Evolutionary conservation across 2,329 filamentous ascomycete species (phyloP).

Genomic region (Hirsutella minnesotensis): DNA sequence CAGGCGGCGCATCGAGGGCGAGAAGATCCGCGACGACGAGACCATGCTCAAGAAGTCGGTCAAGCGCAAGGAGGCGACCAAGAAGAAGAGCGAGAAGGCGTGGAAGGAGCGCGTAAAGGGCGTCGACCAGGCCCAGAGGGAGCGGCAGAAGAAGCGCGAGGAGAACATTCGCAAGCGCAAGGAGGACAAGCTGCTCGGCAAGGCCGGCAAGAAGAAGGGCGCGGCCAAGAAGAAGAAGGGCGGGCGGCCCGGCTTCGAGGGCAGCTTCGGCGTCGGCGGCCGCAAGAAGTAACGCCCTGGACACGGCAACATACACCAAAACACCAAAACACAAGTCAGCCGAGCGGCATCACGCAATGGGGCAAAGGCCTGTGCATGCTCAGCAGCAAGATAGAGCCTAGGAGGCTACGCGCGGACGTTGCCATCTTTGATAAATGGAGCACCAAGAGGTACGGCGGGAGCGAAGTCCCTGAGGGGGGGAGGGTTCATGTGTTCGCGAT

Average conservation of each 20-base stretch:
- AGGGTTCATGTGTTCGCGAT: too few species aligned
- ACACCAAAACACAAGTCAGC: too few species aligned
- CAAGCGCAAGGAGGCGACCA: conserved; percentile 81
- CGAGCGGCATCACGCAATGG: too few species aligned
- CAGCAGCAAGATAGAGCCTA: too few species aligned
- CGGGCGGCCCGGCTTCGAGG: conserved; percentile 57
- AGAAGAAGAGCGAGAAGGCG: conserved; percentile 84
- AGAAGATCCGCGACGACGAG: conserved; percentile 80
- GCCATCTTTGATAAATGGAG: too few species aligned
- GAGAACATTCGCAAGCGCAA: conserved; percentile 63
- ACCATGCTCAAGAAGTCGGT: conserved; percentile 83
- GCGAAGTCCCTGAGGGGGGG: too few species aligned
- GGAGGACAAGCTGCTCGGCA: conserved; percentile 56
- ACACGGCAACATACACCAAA: too few species aligned
- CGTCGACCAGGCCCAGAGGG: conserved; percentile 64
- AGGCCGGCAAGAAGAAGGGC: conserved; percentile 47
- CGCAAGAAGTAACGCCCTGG: conserved; percentile 30
- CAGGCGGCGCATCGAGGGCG: conserved; percentile 77
- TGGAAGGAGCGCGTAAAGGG: conserved; percentile 66
- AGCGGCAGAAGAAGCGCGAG: conserved; percentile 72
- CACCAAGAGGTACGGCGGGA: too few species aligned
- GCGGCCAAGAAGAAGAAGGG: conserved; percentile 32
- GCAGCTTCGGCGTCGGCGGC: conserved; percentile 46
- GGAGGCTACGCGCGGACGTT: too few species aligned
- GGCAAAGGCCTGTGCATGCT: too few species aligned